Evolutionary conservation across 352 stramenopile species (phyloP), one percentile per base, ranked within the genome.

Genomic region (Phytophthora multivora): DNA sequence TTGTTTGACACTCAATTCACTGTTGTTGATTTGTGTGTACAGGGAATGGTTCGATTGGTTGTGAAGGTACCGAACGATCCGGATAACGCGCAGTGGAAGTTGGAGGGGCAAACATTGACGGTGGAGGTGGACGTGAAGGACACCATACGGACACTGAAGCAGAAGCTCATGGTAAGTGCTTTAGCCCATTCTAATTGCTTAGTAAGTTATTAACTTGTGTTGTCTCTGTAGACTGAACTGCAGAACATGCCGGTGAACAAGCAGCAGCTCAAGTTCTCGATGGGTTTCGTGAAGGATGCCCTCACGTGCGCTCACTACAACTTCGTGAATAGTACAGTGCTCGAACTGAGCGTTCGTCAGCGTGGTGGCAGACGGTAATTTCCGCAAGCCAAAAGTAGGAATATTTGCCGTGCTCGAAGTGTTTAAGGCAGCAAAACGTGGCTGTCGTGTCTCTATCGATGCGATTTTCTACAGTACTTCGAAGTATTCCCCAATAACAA

Each of bases 211-310:
- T 12, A 39, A 51, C 45, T 23, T 59, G n/a, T 41, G 21, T 21
- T 48, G 11, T 51, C 5, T 19, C 15, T 30, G 50, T 45, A 91
- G 83, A 56, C 59, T 4, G 72, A 97, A 42, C 69, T 98, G 36
- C 84, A 89, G 33, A 83, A 78, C 7, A 98, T 98, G 93, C 93
- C 93, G 4, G 66, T 92, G 28, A 98, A 98, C 78, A 99, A 99
- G 69, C 93, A 98, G 74, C 95, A 99, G 73, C 68, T 99, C 16
- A 98, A 98, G 69, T 86, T 84, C 18, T 63, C 87, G 5, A 77
- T 83, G 56, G 93, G 90, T 5, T 99, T 99, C 56, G 76, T 98
- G 53, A 98, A 98, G 68, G 95, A 95, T 54, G 47, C 79, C 11
- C 75, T 93, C 13, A 88, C 60, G 1, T 91, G 81, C 23, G 86